Evolutionary conservation across 805 yeast species (phyloP), one percentile per base, ranked within the genome.

Genomic region (Yamadazyma paraphyllophila): DNA sequence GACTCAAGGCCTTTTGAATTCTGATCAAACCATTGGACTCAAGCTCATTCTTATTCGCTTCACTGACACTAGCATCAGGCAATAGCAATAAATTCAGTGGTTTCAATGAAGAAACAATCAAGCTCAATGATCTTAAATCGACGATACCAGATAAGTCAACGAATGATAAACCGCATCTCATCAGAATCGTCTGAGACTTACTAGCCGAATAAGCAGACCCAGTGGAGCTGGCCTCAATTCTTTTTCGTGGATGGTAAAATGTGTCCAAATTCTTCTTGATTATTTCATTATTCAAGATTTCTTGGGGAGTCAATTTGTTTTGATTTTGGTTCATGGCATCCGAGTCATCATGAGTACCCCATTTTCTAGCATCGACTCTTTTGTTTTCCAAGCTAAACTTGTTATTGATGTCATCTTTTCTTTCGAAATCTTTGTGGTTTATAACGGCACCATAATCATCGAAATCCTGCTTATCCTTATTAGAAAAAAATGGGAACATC

Each of bases 381-480:
- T 63, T 65, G 44, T 61, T 61, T 49, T 68, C 69, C 39, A 74
- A 66, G 43, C 69, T 71, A 48, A 63, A 62, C 49, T 65, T 63
- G 17, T 54, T 60, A 47, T 67, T 66, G 30, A 64, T 58, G 53
- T 80, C 84, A 51, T 81, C 87, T 39, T 72, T 69, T 45, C 74
- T 74, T 51, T 73, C 76, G 56, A 83, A 85, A 54, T 83, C 85
- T 32, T 80, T 78, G 36, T 76, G 76, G 50, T 84, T 82, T 15
- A 91, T 82, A 1, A 83, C 66, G 45, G 81, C 83, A 26, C 99
- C 99, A 62, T 92, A 94, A 53, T 92, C 97, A 59, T 94, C 98
- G 39, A 75, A 68, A 52, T 85, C 80, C 17, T 77, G 68, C 54
- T 80, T 78, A 39, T 73, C 76, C 7, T 58, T 49, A 20, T 53